These are phyloP conservation scores for Purpureocillium lavendulum DNA, from an alignment of 2,329 filamentous ascomycete genomes.

Conservation along the genomic window DNA sequence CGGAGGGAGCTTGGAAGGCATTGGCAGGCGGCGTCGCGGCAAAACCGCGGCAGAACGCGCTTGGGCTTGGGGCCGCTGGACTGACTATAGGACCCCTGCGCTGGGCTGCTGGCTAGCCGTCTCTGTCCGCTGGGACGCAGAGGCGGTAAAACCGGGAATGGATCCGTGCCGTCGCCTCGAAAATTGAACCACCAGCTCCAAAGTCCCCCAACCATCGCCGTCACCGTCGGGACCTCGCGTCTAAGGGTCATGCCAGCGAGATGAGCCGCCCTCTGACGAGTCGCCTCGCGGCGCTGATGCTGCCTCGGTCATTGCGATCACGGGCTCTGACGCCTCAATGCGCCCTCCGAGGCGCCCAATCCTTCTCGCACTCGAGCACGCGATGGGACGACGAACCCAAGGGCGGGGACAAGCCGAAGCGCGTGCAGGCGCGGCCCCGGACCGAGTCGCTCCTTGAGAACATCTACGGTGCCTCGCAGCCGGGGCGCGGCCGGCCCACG, in stretches of 20 bases:
- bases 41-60: slow-evolving; percentile 23
- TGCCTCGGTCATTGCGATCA: slow-evolving; percentile 12
- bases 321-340: slow-evolving; percentile 11
- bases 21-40: slow-evolving; percentile 25
- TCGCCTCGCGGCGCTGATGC: slow-evolving; percentile 32
- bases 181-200: too few relatives aligned
- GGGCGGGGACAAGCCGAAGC: slow-evolving; percentile 13
- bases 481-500: slow-evolving; percentile 7
- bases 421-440: slow-evolving; percentile 14
- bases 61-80: too few relatives aligned
- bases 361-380: slow-evolving; percentile 30
- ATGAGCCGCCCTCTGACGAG: slow-evolving; percentile 37
- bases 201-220: too few relatives aligned
- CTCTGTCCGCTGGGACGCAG: too few relatives aligned
- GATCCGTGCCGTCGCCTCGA: too few relatives aligned
- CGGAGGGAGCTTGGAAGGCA: slow-evolving; percentile 18
- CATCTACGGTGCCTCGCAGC: slow-evolving; percentile 20
- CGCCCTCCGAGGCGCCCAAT: slow-evolving; percentile 16
- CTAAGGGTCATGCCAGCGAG: slow-evolving; percentile 16
- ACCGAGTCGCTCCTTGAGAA: slow-evolving; percentile 23
- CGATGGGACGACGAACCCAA: slow-evolving; percentile 17
- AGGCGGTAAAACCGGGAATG: too few relatives aligned
- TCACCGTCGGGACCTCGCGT: too few relatives aligned
- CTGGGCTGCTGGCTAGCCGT: too few relatives aligned
- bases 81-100: too few relatives aligned